These are phyloP conservation scores for Sporothrix pseudoabietina DNA, from an alignment of 2,329 filamentous ascomycete genomes.

Conservation along the genomic window DNA sequence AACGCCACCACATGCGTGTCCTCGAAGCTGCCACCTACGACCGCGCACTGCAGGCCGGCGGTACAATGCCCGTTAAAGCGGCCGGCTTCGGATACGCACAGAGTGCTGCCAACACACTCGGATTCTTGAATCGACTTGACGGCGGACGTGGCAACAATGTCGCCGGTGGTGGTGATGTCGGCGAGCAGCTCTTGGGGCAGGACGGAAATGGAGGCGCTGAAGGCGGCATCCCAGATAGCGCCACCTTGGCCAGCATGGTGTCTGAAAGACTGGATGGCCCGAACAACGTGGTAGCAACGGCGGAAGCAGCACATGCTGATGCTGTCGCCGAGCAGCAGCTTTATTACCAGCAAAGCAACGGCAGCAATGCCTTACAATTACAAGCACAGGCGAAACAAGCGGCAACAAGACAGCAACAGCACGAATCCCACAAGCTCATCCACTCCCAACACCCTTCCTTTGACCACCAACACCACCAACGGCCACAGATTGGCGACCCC, in stretches of 20 bases:
- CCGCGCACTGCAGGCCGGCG: constrained; percentile 35
- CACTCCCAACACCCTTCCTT: constrained; percentile 28
- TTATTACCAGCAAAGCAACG: constrained; percentile 24
- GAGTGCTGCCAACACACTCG: constrained; percentile 55
- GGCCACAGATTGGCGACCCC: constrained; percentile 41
- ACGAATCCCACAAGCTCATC: constrained; percentile 1
- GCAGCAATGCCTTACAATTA: background rate
- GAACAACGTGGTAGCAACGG: constrained; percentile 2
- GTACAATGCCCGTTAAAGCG: constrained; percentile 47
- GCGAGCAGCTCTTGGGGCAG: constrained; percentile 33
- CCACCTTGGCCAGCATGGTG: constrained; percentile 27
- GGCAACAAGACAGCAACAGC: constrained; percentile 11
- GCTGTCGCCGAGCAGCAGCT: constrained; percentile 25
- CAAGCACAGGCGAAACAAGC: background rate
- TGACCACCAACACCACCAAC: constrained; percentile 22
- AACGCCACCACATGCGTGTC: constrained; percentile 40
- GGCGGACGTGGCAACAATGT: constrained; percentile 37
- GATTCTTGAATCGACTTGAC: constrained; percentile 59
- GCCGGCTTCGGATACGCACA: constrained; percentile 59
- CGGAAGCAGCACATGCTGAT: constrained; percentile 24
- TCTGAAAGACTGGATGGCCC: background rate
- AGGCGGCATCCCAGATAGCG: background rate
- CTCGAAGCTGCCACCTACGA: constrained; percentile 33
- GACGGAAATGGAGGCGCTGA: constrained; percentile 34
- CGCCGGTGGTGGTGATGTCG: constrained; percentile 4